Percentiles rank a stretch among this genome's conserved stretches.
phyloP scores from a whole-genome alignment of 306 rosid species.

The Glycine tomentella region DNA sequence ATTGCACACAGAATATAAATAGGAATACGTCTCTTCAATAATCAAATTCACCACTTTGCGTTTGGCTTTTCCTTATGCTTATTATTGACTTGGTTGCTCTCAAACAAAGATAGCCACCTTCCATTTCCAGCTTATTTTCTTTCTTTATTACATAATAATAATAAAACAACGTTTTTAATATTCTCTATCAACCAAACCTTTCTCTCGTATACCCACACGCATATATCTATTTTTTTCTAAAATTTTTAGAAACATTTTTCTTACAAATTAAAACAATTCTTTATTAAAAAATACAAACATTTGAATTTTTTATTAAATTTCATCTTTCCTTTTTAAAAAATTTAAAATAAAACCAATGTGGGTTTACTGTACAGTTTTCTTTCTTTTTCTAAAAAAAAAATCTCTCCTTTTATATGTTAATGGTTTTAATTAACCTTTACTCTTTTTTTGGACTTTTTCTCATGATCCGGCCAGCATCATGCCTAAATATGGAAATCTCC shows the following conservation, averaged over 20 bases:
- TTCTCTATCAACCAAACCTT: constrained; percentile 32
- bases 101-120: constrained; percentile 45
- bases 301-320: no score
- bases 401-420: no score
- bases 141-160: constrained; percentile 20
- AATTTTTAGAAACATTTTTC: no score
- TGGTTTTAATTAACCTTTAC: neutral
- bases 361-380: no score
- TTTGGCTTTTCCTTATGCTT: constrained; percentile 53
- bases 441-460: neutral
- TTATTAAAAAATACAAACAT: no score
- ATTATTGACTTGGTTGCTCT: constrained; percentile 51
- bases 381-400: neutral
- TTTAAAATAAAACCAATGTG: neutral
- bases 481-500: constrained; percentile 18
- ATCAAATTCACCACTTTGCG: constrained; percentile 39
- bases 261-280: no score
- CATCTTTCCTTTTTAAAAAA: no score
- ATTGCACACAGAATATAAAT: constrained; percentile 31
- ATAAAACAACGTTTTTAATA: constrained; percentile 16
- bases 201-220: constrained; percentile 14
- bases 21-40: constrained; percentile 60
- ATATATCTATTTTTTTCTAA: neutral
- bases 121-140: constrained; percentile 38
- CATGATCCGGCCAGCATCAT: constrained; percentile 10